Base-by-base conservation (phyloP, 805 yeast species). In the Candida morakotiae region DNA sequence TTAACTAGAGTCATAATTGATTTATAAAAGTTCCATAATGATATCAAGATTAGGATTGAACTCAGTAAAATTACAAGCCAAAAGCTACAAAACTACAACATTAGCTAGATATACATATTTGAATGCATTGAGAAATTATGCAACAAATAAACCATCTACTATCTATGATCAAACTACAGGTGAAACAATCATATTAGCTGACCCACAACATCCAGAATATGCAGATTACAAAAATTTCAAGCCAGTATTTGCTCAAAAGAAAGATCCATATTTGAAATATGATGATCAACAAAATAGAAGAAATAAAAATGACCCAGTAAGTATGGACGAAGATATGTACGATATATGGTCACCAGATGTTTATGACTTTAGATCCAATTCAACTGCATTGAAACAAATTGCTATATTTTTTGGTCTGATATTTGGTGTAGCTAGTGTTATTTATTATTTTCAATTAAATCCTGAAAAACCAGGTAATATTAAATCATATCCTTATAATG, bases 291-390 rank as follows among this genome's bases (percentile, higher is more conserved):
- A 85, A 62, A 76, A 81, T 58, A 76, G 91, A 66, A 79, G 94
- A 63, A 85, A 86, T 67, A 69, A 75, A 46, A 74, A 77, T 46
- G 88, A 86, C 44, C 85, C 87, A 20, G 58, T 85, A 46, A 80
- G 79, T 56, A 77, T 79, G 38, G 77, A 80, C 50, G 83, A 81
- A 47, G 95, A 86, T 53, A 64, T 76, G 58, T 69, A 80, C 53
- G 89, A 86, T 58, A 73, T 84, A 71, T 86, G 95, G 95, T 76
- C 95, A 7, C 93, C 95, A 9, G 94, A 86, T 53, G 73, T 79
- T 53, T 77, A 69, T 56, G 78, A 79, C 48, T 58, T 67, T 26
- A 83, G 79, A 23, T 64, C 74, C 27, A 82, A 83, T 59, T 54
- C 60, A 31, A 71, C 75, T 22, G 94, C 95, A 1, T 58, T 79